Evolutionary conservation across 164 flowering plant genomes (phyloP), one percentile per base, ranked within the genome.

Genomic region (Cinnamomum chago): DNA sequence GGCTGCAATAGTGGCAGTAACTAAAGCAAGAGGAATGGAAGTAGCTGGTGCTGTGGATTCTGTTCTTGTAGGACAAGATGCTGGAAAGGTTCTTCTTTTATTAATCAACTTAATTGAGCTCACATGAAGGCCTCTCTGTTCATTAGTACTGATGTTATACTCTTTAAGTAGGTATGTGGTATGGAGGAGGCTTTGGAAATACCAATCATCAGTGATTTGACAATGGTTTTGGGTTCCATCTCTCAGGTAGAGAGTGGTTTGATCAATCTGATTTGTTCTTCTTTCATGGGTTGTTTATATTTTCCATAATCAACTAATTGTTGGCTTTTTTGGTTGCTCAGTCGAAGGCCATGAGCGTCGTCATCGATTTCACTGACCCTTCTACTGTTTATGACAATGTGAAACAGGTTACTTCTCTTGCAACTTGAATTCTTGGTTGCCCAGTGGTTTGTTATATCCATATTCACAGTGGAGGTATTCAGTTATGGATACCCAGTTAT

Each of bases 11-110:
- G 55, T 87, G 70, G 95, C 97, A 78, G 90, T 94, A 25, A 87
- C 93, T 3, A 90, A 82, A 82, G 97, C 95, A 27, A 86, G 95
- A 87, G 97, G 98, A 74, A 88, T 92, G 95, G 98, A 94, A 80
- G 80, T 94, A 12, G 97, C 98, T 78, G 98, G 94, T 67, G 98
- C 97, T 3, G 90, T 94, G 52, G 98, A 92, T 84, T 81, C 90
- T 30, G 74, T 82, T 76, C 82, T 83, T 62, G 90, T 90, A 13
- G 95, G 97, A 72, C 87, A 94, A 85, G 97, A 94, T 74, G 85
- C 89, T 77, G 98, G 93, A 69, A 84, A 83, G 93, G 97, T 90
- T 68, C 65, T 67, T 58, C 13, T 9, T 40, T 22, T 50, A 65
- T 10, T 50, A n/a, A 50, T 52, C 47, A 5, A 13, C 71, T 20